Evolutionary conservation across 148 eudicot species (phyloP).

Genomic region (Arbutus unedo): DNA sequence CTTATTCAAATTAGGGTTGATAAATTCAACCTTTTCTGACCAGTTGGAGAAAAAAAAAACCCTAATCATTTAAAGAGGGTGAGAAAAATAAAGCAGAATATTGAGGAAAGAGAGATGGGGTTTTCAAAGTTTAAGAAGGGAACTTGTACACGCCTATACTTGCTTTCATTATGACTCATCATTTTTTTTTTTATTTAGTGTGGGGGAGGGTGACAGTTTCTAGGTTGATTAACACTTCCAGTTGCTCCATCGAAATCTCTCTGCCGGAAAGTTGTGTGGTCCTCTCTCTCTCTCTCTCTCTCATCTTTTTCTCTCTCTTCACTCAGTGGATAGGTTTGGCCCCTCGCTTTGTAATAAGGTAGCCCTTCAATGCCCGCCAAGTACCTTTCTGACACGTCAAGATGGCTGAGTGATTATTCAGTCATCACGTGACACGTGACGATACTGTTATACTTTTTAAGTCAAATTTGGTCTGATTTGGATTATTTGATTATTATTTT

Average conservation of each 20-base stretch:
- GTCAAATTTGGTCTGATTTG: too few relatives aligned
- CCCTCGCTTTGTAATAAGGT: neutral
- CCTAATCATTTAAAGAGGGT: neutral
- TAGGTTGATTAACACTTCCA: neutral
- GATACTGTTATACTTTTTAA: too few relatives aligned
- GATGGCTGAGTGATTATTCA: too few relatives aligned
- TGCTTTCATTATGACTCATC: neutral
- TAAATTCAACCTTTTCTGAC: neutral
- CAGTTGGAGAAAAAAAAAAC: neutral
- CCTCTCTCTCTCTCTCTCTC: neutral
- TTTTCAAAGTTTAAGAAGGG: neutral
- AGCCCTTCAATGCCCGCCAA: neutral
- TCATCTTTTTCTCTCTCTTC: neutral
- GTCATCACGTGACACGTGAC: too few relatives aligned
- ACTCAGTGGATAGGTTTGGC: neutral
- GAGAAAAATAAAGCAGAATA: neutral
- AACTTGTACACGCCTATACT: neutral
- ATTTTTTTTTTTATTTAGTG: neutral
- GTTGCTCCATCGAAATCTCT: conserved; percentile 3
- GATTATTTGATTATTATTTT: too few relatives aligned
- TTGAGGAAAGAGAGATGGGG: neutral
- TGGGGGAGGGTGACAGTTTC: conserved; percentile 2
- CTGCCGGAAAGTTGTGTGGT: conserved; percentile 11
- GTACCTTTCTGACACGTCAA: neutral
- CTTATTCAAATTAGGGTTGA: neutral